Evolutionary conservation across 768 basidiomycete species (phyloP), one percentile per base, ranked within the genome.

Genomic region (Pleurotus eryngii): DNA sequence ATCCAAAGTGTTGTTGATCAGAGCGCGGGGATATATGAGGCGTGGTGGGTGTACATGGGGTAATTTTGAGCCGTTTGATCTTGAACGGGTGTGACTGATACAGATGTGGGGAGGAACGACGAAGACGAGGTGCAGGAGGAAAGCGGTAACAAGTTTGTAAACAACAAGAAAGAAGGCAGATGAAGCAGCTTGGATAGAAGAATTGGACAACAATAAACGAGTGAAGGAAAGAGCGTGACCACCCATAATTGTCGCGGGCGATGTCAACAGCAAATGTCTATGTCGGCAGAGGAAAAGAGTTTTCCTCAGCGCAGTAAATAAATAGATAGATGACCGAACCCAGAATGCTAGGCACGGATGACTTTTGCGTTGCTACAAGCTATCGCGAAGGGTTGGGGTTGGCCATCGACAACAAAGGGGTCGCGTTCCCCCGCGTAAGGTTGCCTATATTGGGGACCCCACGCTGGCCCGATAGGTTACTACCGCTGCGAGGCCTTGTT

Each of bases 401-500:
- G 59, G 66, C 71, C 69, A 66, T 69, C 56, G 68, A 67, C 55
- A 74, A 56, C 58, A 72, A 47, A 59, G 70, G 64, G 37, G 68
- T 58, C 47, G 66, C 68, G 43, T 59, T 63, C 37, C 63, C 63
- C 57, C 74, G 68, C 54, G 63, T 67, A 68, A 73, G 70, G 49
- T 56, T 68, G 54, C 74, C 74, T 58, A 74, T 75, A 58, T 73
- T 75, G 58, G 72, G 74, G 39, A 76, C 68, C 12, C 68, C 72
- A 51, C 64, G 38, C 43, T 45, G 65, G 17, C 69, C 70, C 38
- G 73, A 71, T 60, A 81, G 62, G 18, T 79, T 79, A 61, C 80
- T 81, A 38, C 81, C 81, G 58, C 81, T 83, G 63, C 81, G 71
- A 50, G 81, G 81, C 62, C 72, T 37, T 61, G 61, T 65, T 11